phyloP scores from a whole-genome alignment of 352 stramenopile genomes.

The Saprolegnia diclina region DNA sequence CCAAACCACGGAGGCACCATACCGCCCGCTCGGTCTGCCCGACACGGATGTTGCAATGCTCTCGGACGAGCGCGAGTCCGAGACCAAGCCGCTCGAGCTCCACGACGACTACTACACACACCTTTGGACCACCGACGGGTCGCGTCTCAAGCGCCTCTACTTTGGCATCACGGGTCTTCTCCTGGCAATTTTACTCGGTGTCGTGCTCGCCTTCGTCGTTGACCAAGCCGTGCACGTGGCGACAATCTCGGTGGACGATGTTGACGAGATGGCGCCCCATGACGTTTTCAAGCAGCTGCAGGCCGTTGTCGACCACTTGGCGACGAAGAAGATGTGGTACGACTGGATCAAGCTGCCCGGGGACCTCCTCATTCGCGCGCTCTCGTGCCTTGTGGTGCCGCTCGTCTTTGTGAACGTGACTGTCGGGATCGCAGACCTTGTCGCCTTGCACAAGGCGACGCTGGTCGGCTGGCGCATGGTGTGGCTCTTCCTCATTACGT shows the following conservation, averaged over 20 bases:
- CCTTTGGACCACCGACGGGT: slow-evolving; percentile 6
- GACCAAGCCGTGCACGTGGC: background rate
- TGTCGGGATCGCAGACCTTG: slow-evolving; percentile 60
- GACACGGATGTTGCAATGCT: slow-evolving; percentile 9
- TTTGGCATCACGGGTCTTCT: slow-evolving; percentile 17
- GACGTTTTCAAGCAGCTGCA: background rate
- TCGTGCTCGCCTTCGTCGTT: slow-evolving; percentile 1
- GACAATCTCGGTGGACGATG: background rate
- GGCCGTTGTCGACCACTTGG: background rate
- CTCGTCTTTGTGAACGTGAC: slow-evolving; percentile 76
- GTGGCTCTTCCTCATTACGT: background rate
- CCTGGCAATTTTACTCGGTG: background rate
- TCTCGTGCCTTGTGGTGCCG: slow-evolving; percentile 70
- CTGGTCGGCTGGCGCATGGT: slow-evolving; percentile 15
- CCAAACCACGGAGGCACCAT: background rate
- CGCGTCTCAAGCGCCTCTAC: slow-evolving; percentile 15
- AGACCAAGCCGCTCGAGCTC: background rate
- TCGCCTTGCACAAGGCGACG: slow-evolving; percentile 43
- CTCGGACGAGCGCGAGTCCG: background rate
- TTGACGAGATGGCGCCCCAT: background rate
- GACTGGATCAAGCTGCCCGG: slow-evolving; percentile 41
- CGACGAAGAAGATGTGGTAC: background rate
- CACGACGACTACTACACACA: slow-evolving; percentile 15
- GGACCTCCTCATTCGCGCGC: slow-evolving; percentile 61
- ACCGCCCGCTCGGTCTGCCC: background rate